Conservation (phyloP, 371 early-diverging fungal species). For the Syncephalis fuscata region DNA sequence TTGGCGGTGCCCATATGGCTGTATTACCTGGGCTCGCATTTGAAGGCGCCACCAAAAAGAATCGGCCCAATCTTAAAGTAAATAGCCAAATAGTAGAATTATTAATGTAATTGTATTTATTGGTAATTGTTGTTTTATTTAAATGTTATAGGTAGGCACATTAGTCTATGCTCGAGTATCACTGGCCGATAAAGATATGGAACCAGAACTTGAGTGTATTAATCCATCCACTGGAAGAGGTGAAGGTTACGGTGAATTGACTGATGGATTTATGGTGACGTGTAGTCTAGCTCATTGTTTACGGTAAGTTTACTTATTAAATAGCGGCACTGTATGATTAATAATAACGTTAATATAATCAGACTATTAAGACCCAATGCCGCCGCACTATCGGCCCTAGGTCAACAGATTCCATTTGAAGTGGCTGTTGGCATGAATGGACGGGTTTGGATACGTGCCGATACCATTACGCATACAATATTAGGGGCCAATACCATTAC, state of each 20-base stretch:
- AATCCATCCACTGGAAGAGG: conserved; percentile 54
- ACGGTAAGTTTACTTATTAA: conserved; percentile 19
- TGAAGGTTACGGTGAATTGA: conserved; percentile 68
- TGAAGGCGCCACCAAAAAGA: conserved; percentile 88
- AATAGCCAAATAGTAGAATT: background rate
- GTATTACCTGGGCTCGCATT: conserved; percentile 65
- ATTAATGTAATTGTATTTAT: background rate
- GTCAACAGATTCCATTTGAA: conserved; percentile 66
- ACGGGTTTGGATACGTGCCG: conserved; percentile 69
- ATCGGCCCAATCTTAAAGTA: conserved; percentile 65
- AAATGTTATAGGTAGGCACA: conserved; percentile 29
- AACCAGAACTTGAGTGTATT: conserved; percentile 84
- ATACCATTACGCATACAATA: conserved; percentile 30
- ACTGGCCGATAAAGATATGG: conserved; percentile 87
- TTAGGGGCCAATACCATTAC: conserved; percentile 52
- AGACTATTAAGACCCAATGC: conserved; percentile 57
- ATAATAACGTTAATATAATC: background rate
- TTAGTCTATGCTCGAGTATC: conserved; percentile 73
- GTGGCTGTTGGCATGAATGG: conserved; percentile 87
- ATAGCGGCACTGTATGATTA: background rate
- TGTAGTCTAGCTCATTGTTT: conserved; percentile 59
- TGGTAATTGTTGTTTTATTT: background rate
- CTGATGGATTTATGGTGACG: conserved; percentile 42
- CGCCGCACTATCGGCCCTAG: conserved; percentile 44
- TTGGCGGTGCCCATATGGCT: conserved; percentile 82